phyloP scores from a whole-genome alignment of 306 rosid species.

The Carpinus fangiana region DNA sequence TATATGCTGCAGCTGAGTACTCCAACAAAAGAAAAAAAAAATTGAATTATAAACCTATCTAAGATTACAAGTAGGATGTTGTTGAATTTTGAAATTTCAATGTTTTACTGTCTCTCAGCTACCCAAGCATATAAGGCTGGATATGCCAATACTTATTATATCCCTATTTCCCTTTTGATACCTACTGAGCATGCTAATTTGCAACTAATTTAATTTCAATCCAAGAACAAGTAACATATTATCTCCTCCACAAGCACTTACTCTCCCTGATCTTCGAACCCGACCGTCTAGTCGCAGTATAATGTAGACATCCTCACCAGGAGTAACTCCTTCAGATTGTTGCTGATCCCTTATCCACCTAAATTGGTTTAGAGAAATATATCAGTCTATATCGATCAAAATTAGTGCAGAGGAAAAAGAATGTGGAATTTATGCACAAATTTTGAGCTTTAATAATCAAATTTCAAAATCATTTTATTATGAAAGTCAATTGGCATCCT shows the following conservation, averaged over 20 bases:
- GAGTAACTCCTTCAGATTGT: conserved; percentile 83
- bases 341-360: conserved; percentile 98
- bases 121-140: background rate
- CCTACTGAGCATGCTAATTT: conserved; percentile 5
- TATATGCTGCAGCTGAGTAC: background rate
- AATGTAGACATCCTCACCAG: conserved; percentile 87
- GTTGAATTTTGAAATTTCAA: background rate
- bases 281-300: conserved; percentile 93
- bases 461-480: background rate
- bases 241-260: conserved; percentile 39
- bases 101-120: background rate
- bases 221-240: conserved; percentile 12
- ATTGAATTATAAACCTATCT: background rate
- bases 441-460: background rate
- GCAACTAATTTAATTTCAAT: conserved; percentile 14
- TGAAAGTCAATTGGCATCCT: background rate
- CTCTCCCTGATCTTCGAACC: conserved; percentile 93
- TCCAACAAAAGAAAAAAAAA: background rate
- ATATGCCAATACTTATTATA: background rate
- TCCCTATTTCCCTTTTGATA: conserved; percentile 6
- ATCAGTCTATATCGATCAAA: background rate
- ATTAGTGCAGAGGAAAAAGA: background rate
- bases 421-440: background rate
- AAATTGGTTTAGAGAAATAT: conserved; percentile 28
- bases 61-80: background rate